Evolutionary conservation across 306 rosid species (phyloP), one percentile per base, ranked within the genome.

Genomic region (Lagenaria siceraria): DNA sequence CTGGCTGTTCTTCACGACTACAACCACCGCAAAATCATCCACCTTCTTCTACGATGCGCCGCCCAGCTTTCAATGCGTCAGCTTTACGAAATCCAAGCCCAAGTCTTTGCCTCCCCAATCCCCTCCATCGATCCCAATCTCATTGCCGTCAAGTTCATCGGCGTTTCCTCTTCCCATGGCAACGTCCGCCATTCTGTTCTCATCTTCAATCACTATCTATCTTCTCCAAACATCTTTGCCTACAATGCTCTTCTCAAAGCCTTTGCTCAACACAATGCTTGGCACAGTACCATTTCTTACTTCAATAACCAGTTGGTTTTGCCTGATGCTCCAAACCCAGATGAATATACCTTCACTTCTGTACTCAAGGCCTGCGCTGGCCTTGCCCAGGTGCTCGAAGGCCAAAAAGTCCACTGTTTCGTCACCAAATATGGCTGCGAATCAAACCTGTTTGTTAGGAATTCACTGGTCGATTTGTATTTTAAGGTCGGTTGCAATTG

Each of bases 281-380:
- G 87, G 88, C 81, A 61, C 3, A 35, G 42, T 15, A 82, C 84
- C 17, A 68, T 85, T 8, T 8, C 31, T 61, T 77, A 74, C 71
- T 82, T 82, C 81, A 85, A 82, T 43, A 18, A 22, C 43, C 80
- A 35, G 64, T 51, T 80, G 77, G 13, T 35, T 0, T 53, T 71
- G 65, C 79, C 84, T 7, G 15, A 27, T 68, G 86, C 86, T 24
- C 86, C 86, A 10, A 6, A 19, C 77, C 86, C 86, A 2, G 88
- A 82, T 27, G 86, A 85, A 48, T 82, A 80, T 75, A 82, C 88
- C 6, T 82, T 85, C 79, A 85, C 88, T 68, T 82, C 86, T 59
- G 84, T 82, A 19, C 81, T 85, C 77, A 85, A 85, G 79, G 88
- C 88, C 80, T 80, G 88, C 74, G 84, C 86, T 43, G 86, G 86